Evolutionary conservation across 2,329 filamentous ascomycete genomes (phyloP).

Genomic region (Neocatenulostroma microsporum): DNA sequence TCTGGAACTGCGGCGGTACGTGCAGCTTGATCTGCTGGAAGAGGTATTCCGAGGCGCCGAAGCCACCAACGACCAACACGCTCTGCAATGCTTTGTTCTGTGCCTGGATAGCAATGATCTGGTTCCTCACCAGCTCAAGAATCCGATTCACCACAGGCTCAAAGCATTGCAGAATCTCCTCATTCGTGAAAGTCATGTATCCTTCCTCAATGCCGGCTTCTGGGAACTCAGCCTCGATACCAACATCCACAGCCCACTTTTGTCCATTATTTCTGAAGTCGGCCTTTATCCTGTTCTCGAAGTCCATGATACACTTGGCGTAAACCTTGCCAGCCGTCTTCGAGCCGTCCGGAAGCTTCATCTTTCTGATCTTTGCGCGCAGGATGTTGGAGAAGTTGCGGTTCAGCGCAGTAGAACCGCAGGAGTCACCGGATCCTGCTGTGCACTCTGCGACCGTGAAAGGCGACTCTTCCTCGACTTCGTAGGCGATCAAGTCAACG

Average conservation of each 20-base stretch:
- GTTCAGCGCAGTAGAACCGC: conserved; percentile 95
- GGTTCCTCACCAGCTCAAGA: conserved; percentile 88
- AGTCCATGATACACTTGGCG: conserved; percentile 99
- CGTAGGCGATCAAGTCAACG: conserved; percentile 97
- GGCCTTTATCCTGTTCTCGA: conserved; percentile 98
- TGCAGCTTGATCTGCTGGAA: conserved; percentile 99
- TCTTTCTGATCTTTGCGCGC: conserved; percentile 95
- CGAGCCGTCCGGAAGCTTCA: conserved; percentile 95
- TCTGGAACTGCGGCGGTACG: conserved; percentile 95
- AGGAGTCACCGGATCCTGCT: conserved; percentile 92
- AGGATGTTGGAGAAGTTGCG: conserved; percentile 98
- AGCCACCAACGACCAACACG: conserved; percentile 93
- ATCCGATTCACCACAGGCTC: conserved; percentile 97
- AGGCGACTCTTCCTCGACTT: conserved; percentile 94
- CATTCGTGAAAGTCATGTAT: conserved; percentile 99
- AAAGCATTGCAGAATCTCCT: conserved; percentile 98
- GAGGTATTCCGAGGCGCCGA: conserved; percentile 95
- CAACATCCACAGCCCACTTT: conserved; percentile 96
- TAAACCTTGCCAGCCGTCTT: conserved; percentile 98
- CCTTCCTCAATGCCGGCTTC: conserved; percentile 97
- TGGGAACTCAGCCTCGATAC: conserved; percentile 95
- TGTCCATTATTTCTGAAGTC: conserved; percentile 99
- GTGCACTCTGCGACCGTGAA: conserved; percentile 97
- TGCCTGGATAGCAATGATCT: conserved; percentile 97
- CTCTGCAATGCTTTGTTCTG: conserved; percentile 90